phyloP scores from a whole-genome alignment of 148 eudicot genomes.

The Diospyros kaki region DNA sequence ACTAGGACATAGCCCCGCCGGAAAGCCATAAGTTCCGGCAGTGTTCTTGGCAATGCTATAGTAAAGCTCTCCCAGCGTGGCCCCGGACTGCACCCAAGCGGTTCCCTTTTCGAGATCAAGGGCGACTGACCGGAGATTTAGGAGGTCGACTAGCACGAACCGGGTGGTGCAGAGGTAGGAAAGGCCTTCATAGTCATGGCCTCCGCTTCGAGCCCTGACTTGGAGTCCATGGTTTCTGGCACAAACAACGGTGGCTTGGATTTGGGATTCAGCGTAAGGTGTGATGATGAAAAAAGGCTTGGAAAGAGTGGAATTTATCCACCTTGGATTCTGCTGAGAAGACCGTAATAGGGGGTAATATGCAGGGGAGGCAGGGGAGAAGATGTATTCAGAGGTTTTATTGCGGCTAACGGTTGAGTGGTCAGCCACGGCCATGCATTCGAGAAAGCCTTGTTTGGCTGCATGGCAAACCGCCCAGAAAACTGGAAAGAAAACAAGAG shows the following conservation, averaged over 20 bases:
- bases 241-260: conserved; percentile 22
- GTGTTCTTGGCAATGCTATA: conserved; percentile 15
- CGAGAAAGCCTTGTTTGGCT: no score
- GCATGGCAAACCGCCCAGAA: no score
- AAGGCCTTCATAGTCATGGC: conserved; percentile 10
- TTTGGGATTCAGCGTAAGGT: conserved; percentile 12
- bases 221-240: conserved; percentile 20
- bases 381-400: no score
- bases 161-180: conserved; percentile 21
- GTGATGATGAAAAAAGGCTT: conserved; percentile 22
- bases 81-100: conserved; percentile 30
- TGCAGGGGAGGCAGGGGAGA: no score
- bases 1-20: conserved; percentile 26
- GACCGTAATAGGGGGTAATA: not conserved
- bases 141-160: conserved; percentile 21
- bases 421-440: no score
- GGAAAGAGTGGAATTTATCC: not conserved
- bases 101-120: conserved; percentile 19
- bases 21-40: conserved; percentile 14
- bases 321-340: not conserved
- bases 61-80: conserved; percentile 29
- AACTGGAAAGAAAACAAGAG: no score
- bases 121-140: conserved; percentile 16
- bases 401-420: no score
- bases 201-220: conserved; percentile 18